Evolutionary conservation across 306 rosid species (phyloP).

Genomic region (Albizia julibrissin): DNA sequence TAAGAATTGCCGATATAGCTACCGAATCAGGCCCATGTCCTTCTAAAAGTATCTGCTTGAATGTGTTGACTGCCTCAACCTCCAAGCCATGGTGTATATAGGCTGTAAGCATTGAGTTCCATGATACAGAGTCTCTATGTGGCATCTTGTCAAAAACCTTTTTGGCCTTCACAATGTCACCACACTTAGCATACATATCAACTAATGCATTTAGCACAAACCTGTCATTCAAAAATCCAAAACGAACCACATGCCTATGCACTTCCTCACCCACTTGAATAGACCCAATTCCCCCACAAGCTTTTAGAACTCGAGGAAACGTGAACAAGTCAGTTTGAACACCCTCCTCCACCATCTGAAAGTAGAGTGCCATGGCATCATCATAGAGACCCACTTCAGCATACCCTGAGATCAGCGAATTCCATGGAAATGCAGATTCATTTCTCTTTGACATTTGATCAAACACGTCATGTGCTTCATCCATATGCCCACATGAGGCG

Average conservation of each 20-base stretch:
- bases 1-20: constrained; percentile 60
- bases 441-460: constrained; percentile 69
- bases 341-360: constrained; percentile 88
- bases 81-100: constrained; percentile 71
- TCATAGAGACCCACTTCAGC: constrained; percentile 60
- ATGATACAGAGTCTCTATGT: constrained; percentile 66
- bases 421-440: constrained; percentile 73
- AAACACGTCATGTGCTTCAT: constrained; percentile 75
- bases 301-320: constrained; percentile 79
- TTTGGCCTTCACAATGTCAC: constrained; percentile 81
- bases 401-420: constrained; percentile 82
- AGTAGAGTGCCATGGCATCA: constrained; percentile 89
- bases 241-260: constrained; percentile 65
- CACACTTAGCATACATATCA: constrained; percentile 92
- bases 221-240: constrained; percentile 54
- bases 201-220: constrained; percentile 83
- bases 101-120: constrained; percentile 84
- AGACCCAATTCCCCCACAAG: constrained; percentile 82
- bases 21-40: constrained; percentile 64
- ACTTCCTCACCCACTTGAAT: constrained; percentile 77
- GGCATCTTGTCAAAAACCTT: constrained; percentile 61
- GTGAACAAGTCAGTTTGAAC: constrained; percentile 73
- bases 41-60: constrained; percentile 57
- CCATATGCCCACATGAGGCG: constrained; percentile 55
- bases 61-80: constrained; percentile 54